phyloP scores from a whole-genome alignment of 1,139 yeast genomes.

The Candida sp. region DNA sequence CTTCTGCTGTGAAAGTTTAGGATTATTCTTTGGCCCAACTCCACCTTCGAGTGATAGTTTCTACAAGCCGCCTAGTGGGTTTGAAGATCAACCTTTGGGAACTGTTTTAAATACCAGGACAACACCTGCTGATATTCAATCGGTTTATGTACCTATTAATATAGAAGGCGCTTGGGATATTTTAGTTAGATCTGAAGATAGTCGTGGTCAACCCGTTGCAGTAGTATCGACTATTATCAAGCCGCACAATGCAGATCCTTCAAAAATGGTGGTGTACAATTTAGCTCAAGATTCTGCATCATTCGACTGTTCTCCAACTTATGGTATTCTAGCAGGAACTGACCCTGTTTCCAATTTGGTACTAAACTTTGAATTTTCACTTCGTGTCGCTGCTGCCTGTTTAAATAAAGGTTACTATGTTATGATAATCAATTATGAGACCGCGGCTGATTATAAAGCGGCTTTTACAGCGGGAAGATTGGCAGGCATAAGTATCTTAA shows the following conservation, averaged over 20 bases:
- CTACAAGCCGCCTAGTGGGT: slow-evolving; percentile 19
- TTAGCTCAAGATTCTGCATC: slow-evolving; percentile 12
- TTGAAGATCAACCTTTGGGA: slow-evolving; percentile 15
- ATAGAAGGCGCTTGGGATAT: slow-evolving; percentile 26
- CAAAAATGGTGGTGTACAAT: slow-evolving; percentile 18
- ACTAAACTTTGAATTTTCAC: slow-evolving; percentile 16
- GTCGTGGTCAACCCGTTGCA: slow-evolving; percentile 25
- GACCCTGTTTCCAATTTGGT: slow-evolving; percentile 7
- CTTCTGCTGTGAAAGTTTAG: neutral
- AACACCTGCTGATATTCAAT: slow-evolving; percentile 17
- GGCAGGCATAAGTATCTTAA: slow-evolving; percentile 20
- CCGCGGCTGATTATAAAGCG: slow-evolving; percentile 7
- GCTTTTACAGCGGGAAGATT: slow-evolving; percentile 21
- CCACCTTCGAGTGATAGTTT: slow-evolving; percentile 15
- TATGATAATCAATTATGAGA: slow-evolving; percentile 24
- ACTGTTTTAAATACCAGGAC: slow-evolving; percentile 18
- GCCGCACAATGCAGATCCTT: slow-evolving; percentile 23
- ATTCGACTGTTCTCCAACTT: slow-evolving; percentile 12
- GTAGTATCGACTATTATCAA: slow-evolving; percentile 29
- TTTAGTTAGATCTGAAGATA: slow-evolving; percentile 28
- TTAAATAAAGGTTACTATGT: slow-evolving; percentile 24
- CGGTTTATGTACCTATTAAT: slow-evolving; percentile 13
- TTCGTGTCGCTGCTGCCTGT: slow-evolving; percentile 12
- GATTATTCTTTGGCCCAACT: neutral
- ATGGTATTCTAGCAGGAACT: slow-evolving; percentile 12